Percentiles rank a stretch among this genome's conserved stretches.
Conservation (phyloP, 257 asterid species). For the Eustoma russellianum region DNA sequence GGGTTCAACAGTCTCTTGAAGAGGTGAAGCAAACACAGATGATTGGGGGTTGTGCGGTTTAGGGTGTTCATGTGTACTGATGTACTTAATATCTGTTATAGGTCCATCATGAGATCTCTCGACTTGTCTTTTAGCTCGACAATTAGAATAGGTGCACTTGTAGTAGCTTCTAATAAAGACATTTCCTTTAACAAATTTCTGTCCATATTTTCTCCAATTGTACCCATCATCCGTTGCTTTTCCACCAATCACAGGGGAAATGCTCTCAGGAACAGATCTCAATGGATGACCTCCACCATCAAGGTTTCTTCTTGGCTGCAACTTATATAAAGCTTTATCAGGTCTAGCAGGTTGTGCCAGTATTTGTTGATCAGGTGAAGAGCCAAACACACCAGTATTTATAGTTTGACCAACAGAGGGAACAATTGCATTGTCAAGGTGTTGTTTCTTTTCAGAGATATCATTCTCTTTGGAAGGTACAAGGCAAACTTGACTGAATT, state of each 20-base stretch:
- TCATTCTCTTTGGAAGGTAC: conserved; percentile 30
- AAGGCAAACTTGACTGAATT: conserved; percentile 23
- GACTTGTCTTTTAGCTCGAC: conserved; percentile 77
- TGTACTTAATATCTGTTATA: conserved; percentile 58
- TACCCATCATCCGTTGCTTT: conserved; percentile 71
- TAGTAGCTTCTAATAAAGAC: conserved; percentile 76
- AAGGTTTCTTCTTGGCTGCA: conserved; percentile 38
- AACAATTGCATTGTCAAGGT: conserved; percentile 15
- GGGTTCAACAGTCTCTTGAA: conserved; percentile 30
- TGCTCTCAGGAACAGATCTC: conserved; percentile 17
- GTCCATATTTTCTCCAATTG: conserved; percentile 98
- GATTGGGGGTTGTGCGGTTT: conserved; percentile 46
- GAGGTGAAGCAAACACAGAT: conserved; percentile 17
- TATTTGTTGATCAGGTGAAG: conserved; percentile 26
- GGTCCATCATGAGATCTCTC: conserved; percentile 74
- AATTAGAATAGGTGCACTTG: conserved; percentile 60
- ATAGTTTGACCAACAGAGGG: conserved; percentile 22
- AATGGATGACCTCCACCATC: conserved; percentile 17
- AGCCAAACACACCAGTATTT: conserved; percentile 12
- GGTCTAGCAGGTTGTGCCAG: conserved; percentile 16
- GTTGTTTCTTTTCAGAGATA: conserved; percentile 19
- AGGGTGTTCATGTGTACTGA: conserved; percentile 68
- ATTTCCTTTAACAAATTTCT: conserved; percentile 87
- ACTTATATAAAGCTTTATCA: conserved; percentile 25
- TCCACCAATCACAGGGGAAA: conserved; percentile 22